Evolutionary conservation across 306 rosid genomes (phyloP), one percentile per base, ranked within the genome.

Genomic region (Vachellia collinsii): DNA sequence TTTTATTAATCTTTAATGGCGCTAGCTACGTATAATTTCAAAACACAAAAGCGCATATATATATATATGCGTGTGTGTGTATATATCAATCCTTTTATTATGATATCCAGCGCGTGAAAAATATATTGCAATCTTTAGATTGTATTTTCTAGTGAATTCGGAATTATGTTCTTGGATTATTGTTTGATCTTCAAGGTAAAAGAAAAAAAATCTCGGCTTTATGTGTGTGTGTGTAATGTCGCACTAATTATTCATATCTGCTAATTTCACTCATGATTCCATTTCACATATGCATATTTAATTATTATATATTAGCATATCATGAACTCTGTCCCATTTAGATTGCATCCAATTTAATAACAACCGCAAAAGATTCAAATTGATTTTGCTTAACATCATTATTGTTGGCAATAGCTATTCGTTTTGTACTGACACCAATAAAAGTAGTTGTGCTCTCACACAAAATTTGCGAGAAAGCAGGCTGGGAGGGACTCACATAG

Each of bases 1-100:
- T 25, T 81, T 76, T 36, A 69, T 68, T 68, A 41, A 41, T 8
- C 20, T 23, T 54, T 58, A 25, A 54, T 74, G 77, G 42, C 76
- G 66, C 23, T 17, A 7, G 66, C 23, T 22, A 7, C 4, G 34
- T 70, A 22, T 53, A 17, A 51, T 44, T 14, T 44, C 50, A 44
- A 42, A 42, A 16, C 9, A 17, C 58, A 51, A 51, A 51, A 51
- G 22, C 34, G 2, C 2, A 0, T 29, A 29, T 29, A 29, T 29
- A 29, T 29, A 0, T 29, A 29, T 29, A 29, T 29, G 34, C 34
- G 1, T 29, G 34, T 29, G 34, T 29, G 34, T 29, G 2, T 29
- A 29, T 29, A 29, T 29, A 29, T 2, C 34, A 19, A 17, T 54
- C 61, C 23, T 54, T n/a, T 36, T 53, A 71, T 29, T 29, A 29